Percentiles rank a stretch among this genome's conserved stretches.
Conservation (phyloP, 371 early-diverging fungal genomes). For the Lichtheimia ramosa region DNA sequence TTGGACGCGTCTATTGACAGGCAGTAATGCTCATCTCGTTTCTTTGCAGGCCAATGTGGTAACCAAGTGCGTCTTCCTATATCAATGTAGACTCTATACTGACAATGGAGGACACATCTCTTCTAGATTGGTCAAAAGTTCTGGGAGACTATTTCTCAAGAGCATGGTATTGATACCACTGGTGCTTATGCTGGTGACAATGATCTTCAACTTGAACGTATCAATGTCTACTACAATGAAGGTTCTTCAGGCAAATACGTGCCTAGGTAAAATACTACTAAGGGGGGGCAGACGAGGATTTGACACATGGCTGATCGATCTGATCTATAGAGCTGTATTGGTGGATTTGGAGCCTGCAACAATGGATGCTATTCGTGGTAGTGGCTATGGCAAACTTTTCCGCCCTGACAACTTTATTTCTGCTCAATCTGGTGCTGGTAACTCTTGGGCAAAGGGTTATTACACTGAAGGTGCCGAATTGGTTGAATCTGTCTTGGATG, state of each 20-base stretch:
- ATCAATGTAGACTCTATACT: neutral
- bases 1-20: neutral
- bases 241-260: constrained; percentile 81
- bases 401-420: constrained; percentile 88
- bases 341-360: constrained; percentile 99
- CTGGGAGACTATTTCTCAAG: constrained; percentile 93
- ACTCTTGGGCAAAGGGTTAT: constrained; percentile 93
- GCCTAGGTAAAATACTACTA: constrained; percentile 69
- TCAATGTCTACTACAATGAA: constrained; percentile 98
- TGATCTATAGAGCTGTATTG: constrained; percentile 89
- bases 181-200: too few relatives aligned
- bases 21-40: neutral
- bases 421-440: constrained; percentile 91
- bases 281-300: too few relatives aligned
- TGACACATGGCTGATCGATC: constrained; percentile 25
- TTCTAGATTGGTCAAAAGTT: constrained; percentile 82
- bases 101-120: constrained; percentile 61
- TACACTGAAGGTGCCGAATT: constrained; percentile 94
- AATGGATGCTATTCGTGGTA: constrained; percentile 90
- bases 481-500: constrained; percentile 80
- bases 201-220: constrained; percentile 91
- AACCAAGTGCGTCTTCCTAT: constrained; percentile 70
- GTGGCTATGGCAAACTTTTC: constrained; percentile 71
- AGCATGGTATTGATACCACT: constrained; percentile 91
- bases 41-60: constrained; percentile 80